A percentile compares a stretch with the other conserved stretches of the same genome.
Conservation (phyloP, 495 filamentous ascomycete species). For the Hypoxylon trugodes region DNA sequence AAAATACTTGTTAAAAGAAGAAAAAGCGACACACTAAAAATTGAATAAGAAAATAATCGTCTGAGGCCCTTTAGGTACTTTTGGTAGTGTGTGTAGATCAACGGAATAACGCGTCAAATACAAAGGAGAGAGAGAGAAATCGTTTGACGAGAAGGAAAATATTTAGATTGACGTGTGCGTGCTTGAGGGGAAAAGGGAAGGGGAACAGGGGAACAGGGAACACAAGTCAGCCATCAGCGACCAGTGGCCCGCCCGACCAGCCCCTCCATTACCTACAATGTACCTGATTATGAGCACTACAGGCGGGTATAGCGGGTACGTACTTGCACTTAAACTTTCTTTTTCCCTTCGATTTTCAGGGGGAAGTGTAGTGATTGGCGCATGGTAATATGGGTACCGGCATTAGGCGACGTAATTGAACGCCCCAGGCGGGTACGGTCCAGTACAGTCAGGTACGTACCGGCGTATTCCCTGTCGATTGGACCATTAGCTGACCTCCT, state of each 20-base stretch:
- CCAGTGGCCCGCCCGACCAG: conserved; percentile 2
- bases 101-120: neutral
- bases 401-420: conserved; percentile 35
- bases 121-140: neutral
- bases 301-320: neutral
- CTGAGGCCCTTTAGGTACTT: no score
- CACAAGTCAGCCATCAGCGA: neutral
- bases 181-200: conserved; percentile 16
- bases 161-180: conserved; percentile 24
- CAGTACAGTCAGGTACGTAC: conserved; percentile 13
- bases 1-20: no score
- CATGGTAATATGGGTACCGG: conserved; percentile 24
- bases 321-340: neutral
- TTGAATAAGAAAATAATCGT: no score
- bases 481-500: conserved; percentile 15
- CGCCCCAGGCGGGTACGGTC: conserved; percentile 24
- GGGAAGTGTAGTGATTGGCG: conserved; percentile 29
- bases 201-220: neutral
- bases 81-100: no score
- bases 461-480: conserved; percentile 6
- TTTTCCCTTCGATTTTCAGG: conserved; percentile 27
- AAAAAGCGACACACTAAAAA: no score
- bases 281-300: neutral
- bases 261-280: conserved; percentile 9
- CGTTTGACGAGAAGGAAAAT: conserved; percentile 16